These are phyloP conservation scores for Yarrowia deformans DNA, from an alignment of 805 yeast genomes.

Conservation along the genomic window DNA sequence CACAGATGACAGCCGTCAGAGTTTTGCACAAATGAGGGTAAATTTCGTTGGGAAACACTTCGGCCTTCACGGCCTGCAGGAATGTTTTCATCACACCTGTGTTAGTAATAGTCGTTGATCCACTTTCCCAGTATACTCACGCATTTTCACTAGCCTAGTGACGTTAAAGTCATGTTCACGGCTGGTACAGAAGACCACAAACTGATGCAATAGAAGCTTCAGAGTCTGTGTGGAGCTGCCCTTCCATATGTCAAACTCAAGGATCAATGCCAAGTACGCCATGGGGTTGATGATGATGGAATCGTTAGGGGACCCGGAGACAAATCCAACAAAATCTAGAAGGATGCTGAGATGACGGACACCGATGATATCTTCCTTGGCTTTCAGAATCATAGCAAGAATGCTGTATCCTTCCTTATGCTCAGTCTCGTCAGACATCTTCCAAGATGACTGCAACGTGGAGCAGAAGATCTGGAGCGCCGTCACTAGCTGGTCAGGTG, in stretches of 20 bases:
- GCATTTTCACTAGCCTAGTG: slow-evolving; percentile 61
- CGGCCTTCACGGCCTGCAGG: slow-evolving; percentile 59
- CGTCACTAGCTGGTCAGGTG: slow-evolving; percentile 11
- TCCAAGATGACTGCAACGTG: slow-evolving; percentile 24
- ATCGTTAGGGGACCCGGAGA: slow-evolving; percentile 58
- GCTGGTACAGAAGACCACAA: slow-evolving; percentile 63
- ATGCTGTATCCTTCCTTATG: slow-evolving; percentile 33
- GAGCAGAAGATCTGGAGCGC: slow-evolving; percentile 26
- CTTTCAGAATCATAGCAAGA: slow-evolving; percentile 29
- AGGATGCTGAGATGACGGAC: slow-evolving; percentile 54
- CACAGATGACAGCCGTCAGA: slow-evolving; percentile 53
- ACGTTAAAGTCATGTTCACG: slow-evolving; percentile 60
- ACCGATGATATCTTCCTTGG: slow-evolving; percentile 43
- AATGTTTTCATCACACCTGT: slow-evolving; percentile 53
- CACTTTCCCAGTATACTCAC: slow-evolving; percentile 38
- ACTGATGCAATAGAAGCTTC: slow-evolving; percentile 63
- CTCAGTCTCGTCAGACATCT: slow-evolving; percentile 35
- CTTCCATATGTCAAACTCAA: slow-evolving; percentile 70
- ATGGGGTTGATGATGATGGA: slow-evolving; percentile 63
- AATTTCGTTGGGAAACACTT: slow-evolving; percentile 52
- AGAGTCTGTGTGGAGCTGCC: slow-evolving; percentile 55
- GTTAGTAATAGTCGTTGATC: slow-evolving; percentile 1
- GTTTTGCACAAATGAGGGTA: slow-evolving; percentile 54
- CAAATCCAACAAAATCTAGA: slow-evolving; percentile 64
- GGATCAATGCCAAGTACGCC: slow-evolving; percentile 65